Evolutionary conservation across 2,329 filamentous ascomycete species (phyloP).

Genomic region (Cercospora canescens): DNA sequence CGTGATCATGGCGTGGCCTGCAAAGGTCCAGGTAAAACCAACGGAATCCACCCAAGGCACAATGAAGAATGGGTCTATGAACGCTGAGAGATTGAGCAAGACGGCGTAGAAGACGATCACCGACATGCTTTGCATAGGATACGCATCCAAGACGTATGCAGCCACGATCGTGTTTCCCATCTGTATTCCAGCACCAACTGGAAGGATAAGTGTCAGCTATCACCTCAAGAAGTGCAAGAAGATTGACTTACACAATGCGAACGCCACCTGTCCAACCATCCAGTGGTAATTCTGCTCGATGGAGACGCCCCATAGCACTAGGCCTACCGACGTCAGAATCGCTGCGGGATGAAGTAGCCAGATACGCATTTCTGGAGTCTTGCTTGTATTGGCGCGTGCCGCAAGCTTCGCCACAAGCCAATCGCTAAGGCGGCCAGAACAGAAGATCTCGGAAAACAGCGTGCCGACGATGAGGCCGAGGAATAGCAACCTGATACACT

Average conservation of each 20-base stretch:
- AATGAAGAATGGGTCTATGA: conserved; percentile 24
- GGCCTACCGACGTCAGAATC: conserved; percentile 14
- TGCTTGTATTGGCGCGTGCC: conserved; percentile 9
- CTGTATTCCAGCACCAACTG: conserved; percentile 22
- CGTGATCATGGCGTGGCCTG: conserved; percentile 22
- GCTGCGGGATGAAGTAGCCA: conserved; percentile 22
- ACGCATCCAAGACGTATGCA: conserved; percentile 22
- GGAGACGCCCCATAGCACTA: conserved; percentile 21
- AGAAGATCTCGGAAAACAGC: conserved; percentile 20
- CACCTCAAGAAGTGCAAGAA: background rate
- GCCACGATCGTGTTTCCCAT: conserved; percentile 24
- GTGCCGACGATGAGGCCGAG: conserved; percentile 24
- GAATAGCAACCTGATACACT: conserved; percentile 14
- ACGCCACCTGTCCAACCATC: conserved; percentile 23
- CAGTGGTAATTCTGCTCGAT: conserved; percentile 22
- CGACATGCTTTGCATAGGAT: conserved; percentile 24
- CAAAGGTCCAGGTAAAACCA: conserved; percentile 23
- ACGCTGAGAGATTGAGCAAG: conserved; percentile 21
- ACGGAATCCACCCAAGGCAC: conserved; percentile 19
- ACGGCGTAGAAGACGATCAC: conserved; percentile 24
- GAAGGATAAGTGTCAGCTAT: conserved; percentile 3
- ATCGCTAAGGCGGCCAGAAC: conserved; percentile 20
- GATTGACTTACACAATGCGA: conserved; percentile 18
- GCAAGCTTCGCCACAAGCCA: conserved; percentile 23
- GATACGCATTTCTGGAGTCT: conserved; percentile 21